Evolutionary conservation across 225 moss, liverwort and hornwort species (phyloP).

Genomic region (Bryoerythrophyllum caledonicum): DNA sequence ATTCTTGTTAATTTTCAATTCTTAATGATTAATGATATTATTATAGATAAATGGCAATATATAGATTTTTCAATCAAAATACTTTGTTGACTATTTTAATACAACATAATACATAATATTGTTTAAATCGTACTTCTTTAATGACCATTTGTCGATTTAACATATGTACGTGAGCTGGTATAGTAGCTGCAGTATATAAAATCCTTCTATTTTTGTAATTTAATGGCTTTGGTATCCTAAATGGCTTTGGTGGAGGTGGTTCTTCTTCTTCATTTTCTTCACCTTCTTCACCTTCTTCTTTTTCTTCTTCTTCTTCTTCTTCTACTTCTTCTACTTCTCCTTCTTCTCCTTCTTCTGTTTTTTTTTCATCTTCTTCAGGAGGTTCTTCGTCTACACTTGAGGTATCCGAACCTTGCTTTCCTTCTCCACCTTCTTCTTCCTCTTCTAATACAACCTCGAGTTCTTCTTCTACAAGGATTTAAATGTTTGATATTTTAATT

Average conservation of each 20-base stretch:
- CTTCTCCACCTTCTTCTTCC: slow-evolving; percentile 20
- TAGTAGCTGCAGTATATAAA: slow-evolving; percentile 57
- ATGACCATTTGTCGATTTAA: slow-evolving; percentile 62
- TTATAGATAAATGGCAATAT: fast-evolving
- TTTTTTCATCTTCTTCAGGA: slow-evolving; percentile 31
- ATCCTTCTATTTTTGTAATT: slow-evolving; percentile 66
- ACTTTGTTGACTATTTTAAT: too few species aligned
- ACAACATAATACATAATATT: fast-evolving
- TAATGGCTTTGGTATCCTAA: slow-evolving; percentile 60
- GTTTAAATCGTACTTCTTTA: slow-evolving; percentile 27
- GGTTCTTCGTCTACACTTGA: slow-evolving; percentile 49
- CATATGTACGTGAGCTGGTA: slow-evolving; percentile 62
- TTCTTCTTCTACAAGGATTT: background rate
- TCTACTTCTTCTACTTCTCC: background rate
- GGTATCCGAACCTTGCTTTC: slow-evolving; percentile 26
- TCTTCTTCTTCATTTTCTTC: slow-evolving; percentile 24
- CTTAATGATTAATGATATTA: background rate
- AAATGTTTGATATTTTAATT: background rate
- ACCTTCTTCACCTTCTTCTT: background rate
- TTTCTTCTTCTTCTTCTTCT: slow-evolving; percentile 1
- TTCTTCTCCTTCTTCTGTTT: slow-evolving; percentile 7
- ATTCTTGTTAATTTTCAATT: too few species aligned
- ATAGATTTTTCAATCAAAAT: background rate
- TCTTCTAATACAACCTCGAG: slow-evolving; percentile 15
- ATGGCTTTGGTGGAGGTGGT: slow-evolving; percentile 41